phyloP scores from a whole-genome alignment of 2,329 filamentous ascomycete species.

The Penicillium concentricum region DNA sequence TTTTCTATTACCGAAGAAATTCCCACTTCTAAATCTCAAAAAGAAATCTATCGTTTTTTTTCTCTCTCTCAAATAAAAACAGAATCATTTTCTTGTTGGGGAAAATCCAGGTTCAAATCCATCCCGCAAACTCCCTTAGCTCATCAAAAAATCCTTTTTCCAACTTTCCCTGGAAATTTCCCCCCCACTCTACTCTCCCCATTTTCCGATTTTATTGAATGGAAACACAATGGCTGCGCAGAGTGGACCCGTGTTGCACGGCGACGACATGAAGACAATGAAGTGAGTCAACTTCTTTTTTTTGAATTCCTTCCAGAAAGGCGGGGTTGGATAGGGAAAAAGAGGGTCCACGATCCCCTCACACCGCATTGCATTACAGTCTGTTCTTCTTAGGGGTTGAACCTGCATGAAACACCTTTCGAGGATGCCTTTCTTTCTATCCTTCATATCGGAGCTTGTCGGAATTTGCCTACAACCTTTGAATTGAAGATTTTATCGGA shows the following conservation, averaged over 20 bases:
- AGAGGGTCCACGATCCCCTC: slow-evolving; percentile 16
- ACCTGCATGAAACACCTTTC: slow-evolving; percentile 13
- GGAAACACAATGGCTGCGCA: slow-evolving; percentile 45
- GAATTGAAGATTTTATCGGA: neutral
- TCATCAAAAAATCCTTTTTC: slow-evolving; percentile 22
- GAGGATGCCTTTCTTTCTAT: neutral
- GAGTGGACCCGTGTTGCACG: slow-evolving; percentile 50
- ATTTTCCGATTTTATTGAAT: slow-evolving; percentile 26
- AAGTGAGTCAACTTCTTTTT: slow-evolving; percentile 49
- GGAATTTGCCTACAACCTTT: slow-evolving; percentile 8
- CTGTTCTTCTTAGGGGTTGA: neutral
- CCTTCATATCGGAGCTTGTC: neutral
- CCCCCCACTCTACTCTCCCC: slow-evolving; percentile 7
- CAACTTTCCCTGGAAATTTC: slow-evolving; percentile 8
- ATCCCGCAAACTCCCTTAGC: slow-evolving; percentile 39
- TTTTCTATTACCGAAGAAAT: neutral
- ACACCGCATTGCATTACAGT: slow-evolving; percentile 20
- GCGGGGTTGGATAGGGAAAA: slow-evolving; percentile 5
- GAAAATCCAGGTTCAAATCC: slow-evolving; percentile 12
- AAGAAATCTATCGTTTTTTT: neutral
- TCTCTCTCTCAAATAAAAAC: neutral
- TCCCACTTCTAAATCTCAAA: slow-evolving; percentile 1
- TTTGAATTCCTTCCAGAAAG: neutral
- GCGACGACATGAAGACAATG: slow-evolving; percentile 60
- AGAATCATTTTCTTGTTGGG: neutral